Evolutionary conservation across 2,329 filamentous ascomycete genomes (phyloP).

Genomic region (Beauveria medogensis): DNA sequence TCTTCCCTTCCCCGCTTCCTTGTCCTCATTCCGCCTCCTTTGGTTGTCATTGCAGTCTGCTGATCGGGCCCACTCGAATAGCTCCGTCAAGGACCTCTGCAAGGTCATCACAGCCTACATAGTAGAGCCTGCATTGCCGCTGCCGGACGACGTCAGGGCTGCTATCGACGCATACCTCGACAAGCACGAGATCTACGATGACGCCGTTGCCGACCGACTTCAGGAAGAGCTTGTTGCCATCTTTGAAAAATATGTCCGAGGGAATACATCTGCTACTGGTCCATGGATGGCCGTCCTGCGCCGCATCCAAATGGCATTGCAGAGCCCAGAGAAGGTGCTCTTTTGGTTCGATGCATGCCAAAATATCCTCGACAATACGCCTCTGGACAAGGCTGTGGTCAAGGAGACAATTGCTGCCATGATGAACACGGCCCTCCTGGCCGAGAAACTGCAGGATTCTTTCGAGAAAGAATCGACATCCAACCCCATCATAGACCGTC

Average conservation of each 20-base stretch:
- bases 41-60: conserved; percentile 11
- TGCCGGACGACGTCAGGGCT: conserved; percentile 56
- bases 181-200: conserved; percentile 59
- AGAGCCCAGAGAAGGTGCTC: conserved; percentile 52
- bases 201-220: conserved; percentile 59
- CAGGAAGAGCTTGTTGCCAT: conserved; percentile 64
- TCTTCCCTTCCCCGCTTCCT: background rate
- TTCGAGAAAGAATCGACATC: conserved; percentile 33
- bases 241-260: conserved; percentile 56
- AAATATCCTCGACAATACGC: conserved; percentile 37
- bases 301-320: conserved; percentile 55
- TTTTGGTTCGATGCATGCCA: conserved; percentile 61
- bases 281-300: conserved; percentile 63
- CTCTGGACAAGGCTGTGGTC: conserved; percentile 54
- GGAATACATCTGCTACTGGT: conserved; percentile 47
- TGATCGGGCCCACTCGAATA: conserved; percentile 16
- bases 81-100: conserved; percentile 50
- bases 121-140: conserved; percentile 44
- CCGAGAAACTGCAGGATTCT: conserved; percentile 46
- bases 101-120: conserved; percentile 48
- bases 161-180: conserved; percentile 60
- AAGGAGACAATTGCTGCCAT: conserved; percentile 58
- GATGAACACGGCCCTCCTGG: conserved; percentile 55
- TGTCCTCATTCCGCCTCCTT: background rate
- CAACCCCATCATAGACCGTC: conserved; percentile 46